Conservation (phyloP, 768 basidiomycete species). For the Gloeopeniophorella convolvens region DNA sequence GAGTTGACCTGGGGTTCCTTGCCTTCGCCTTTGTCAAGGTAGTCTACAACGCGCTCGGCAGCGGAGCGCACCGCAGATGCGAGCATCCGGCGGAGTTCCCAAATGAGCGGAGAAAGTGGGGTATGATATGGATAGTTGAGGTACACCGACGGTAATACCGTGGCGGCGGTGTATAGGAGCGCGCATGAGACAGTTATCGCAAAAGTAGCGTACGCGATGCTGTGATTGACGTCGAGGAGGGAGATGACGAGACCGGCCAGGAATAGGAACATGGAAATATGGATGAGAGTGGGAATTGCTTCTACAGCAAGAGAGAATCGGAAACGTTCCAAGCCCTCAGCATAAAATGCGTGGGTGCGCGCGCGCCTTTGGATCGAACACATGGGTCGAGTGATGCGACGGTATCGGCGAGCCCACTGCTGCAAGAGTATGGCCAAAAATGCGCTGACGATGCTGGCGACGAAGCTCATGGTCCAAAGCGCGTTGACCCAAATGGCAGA, state of each 20-base stretch:
- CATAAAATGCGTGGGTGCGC: slow-evolving; percentile 3
- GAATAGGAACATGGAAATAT: slow-evolving; percentile 11
- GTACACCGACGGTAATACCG: slow-evolving; percentile 1
- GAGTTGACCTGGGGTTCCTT: too few species aligned
- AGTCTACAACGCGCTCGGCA: not conserved
- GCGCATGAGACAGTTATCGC: not conserved
- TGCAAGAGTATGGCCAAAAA: slow-evolving; percentile 9
- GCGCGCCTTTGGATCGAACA: slow-evolving; percentile 7
- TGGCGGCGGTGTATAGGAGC: not conserved
- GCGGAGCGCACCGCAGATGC: not conserved
- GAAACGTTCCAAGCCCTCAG: slow-evolving; percentile 4
- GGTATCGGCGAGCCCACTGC: slow-evolving; percentile 10
- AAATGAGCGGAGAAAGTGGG: not conserved
- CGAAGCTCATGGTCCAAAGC: slow-evolving; percentile 14
- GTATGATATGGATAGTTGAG: slow-evolving; percentile 5
- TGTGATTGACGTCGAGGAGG: slow-evolving; percentile 5
- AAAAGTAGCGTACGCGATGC: slow-evolving; percentile 1
- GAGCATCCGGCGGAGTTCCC: not conserved
- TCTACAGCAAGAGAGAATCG: not conserved
- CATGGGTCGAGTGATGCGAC: not conserved
- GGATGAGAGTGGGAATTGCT: slow-evolving; percentile 7
- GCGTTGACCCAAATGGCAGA: slow-evolving; percentile 7
- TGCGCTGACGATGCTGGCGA: slow-evolving; percentile 9
- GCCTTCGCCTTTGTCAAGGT: too few species aligned
- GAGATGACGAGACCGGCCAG: slow-evolving; percentile 13